Percentiles rank a stretch among this genome's conserved stretches.
Evolutionary conservation across 1,284 basidiomycete genomes (phyloP).

Genomic region (Sanghuangporus sanghuang): DNA sequence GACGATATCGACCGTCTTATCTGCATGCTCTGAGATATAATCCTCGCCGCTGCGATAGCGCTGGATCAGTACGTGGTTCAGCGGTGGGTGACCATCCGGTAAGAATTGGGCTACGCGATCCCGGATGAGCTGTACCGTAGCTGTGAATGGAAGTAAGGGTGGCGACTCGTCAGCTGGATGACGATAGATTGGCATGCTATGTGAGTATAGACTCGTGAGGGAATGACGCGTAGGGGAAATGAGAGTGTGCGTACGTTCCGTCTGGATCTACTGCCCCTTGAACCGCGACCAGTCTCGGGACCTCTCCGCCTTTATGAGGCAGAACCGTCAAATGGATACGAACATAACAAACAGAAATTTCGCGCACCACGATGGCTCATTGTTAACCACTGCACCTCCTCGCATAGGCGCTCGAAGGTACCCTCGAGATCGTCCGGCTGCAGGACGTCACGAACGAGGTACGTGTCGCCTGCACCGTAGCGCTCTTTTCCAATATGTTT

Average conservation of each 20-base stretch:
- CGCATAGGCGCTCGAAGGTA: conserved; percentile 50
- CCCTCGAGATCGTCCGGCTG: conserved; percentile 44
- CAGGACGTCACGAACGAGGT: conserved; percentile 48
- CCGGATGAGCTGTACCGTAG: conserved; percentile 58
- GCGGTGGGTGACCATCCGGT: conserved; percentile 37
- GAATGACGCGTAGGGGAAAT: conserved; percentile 1
- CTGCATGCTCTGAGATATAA: conserved; percentile 77
- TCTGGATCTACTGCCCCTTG: conserved; percentile 56
- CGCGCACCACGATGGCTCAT: conserved; percentile 66
- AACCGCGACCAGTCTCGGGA: conserved; percentile 69
- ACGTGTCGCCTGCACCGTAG: conserved; percentile 58
- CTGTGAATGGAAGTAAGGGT: conserved; percentile 55
- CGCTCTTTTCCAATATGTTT: background rate
- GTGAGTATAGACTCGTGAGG: background rate
- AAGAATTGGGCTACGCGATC: conserved; percentile 49
- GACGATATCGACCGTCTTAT: conserved; percentile 75
- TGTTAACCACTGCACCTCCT: conserved; percentile 63
- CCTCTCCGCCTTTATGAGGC: conserved; percentile 56
- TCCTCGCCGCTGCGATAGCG: conserved; percentile 69
- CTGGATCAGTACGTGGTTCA: conserved; percentile 77
- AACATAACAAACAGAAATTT: background rate
- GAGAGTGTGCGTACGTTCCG: conserved; percentile 43
- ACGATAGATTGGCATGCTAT: conserved; percentile 68
- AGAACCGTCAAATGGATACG: background rate
- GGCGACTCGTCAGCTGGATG: conserved; percentile 75